A percentile compares a stretch with the other conserved stretches of the same genome.
Evolutionary conservation across 352 stramenopile species (phyloP).

Genomic region (Phytopythium delawarense): DNA sequence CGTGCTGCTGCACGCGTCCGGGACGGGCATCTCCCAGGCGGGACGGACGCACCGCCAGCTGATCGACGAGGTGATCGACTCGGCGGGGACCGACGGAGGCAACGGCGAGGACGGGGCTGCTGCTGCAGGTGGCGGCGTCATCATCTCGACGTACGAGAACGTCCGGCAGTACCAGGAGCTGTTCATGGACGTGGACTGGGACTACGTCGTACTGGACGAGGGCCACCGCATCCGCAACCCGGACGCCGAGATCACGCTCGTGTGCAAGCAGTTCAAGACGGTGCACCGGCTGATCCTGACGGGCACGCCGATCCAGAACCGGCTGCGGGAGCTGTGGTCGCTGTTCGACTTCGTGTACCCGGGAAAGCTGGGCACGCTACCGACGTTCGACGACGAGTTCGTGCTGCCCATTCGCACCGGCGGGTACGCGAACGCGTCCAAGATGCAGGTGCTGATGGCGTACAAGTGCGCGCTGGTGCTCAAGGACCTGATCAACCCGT

Average conservation of each 20-base stretch:
- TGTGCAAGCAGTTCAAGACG: constrained; percentile 90
- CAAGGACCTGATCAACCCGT: constrained; percentile 96
- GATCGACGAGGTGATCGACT: constrained; percentile 57
- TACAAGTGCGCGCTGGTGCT: constrained; percentile 96
- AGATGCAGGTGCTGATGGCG: constrained; percentile 95
- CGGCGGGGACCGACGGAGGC: constrained; percentile 18
- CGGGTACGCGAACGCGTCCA: constrained; percentile 89
- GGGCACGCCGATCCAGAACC: constrained; percentile 93
- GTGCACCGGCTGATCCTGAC: constrained; percentile 92
- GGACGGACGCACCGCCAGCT: constrained; percentile 46
- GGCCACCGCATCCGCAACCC: constrained; percentile 99
- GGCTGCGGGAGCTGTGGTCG: constrained; percentile 96
- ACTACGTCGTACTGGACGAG: constrained; percentile 98
- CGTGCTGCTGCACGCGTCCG: constrained; percentile 87
- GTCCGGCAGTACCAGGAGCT: constrained; percentile 89
- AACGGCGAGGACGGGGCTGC: constrained; percentile 7
- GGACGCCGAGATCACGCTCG: constrained; percentile 94
- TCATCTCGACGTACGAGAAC: constrained; percentile 98
- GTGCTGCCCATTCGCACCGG: constrained; percentile 95
- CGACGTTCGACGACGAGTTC: constrained; percentile 98
- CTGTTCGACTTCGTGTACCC: constrained; percentile 99
- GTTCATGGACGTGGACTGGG: constrained; percentile 92
- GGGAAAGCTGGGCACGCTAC: constrained; percentile 95
- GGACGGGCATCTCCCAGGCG: constrained; percentile 44
- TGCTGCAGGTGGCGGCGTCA: constrained; percentile 70